Evolutionary conservation across 2,329 filamentous ascomycete species (phyloP), one percentile per base, ranked within the genome.

Genomic region (Rhynchosporium secalis): DNA sequence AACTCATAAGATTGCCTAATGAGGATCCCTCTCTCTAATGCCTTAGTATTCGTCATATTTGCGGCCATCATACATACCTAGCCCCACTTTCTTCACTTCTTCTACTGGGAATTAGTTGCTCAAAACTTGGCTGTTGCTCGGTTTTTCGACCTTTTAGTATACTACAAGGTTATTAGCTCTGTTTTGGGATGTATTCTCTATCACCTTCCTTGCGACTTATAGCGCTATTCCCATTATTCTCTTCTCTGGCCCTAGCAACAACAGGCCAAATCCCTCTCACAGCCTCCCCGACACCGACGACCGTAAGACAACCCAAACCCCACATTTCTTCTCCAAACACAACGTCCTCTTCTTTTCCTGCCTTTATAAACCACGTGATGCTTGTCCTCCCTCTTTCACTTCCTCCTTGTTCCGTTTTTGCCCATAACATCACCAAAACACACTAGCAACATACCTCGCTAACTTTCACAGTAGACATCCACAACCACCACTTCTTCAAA

Each of bases 191-290:
- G n/a, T 8, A 26, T 52, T 20, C 20, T 20, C 20, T 20, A 20
- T 20, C 20, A 20, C 20, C 20, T 20, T 20, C 20, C 20, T 20
- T 20, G 20, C 20, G 20, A 20, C 20, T 20, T 20, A 20, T 20
- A 12, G n/a, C 49, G 26, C n/a, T 33, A 9, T 26, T 52, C n/a
- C 38, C 49, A 15, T 8, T 52, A n/a, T 52, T 52, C 31, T 33
- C 49, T 15, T 31, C 31, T 38, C 8, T 38, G 13, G 49, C 33
- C n/a, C 15, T 52, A 15, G 31, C 49, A 52, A 52, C 49, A 52
- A 26, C 49, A 40, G 49, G 49, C 15, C 49, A 52, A 15, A 52
- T 52, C n/a, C 49, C 49, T 33, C 31, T 52, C 49, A 52, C 49
- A 52, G 31, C 33, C n/a, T 15, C 36, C 7, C 49, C 49, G 26